Evolutionary conservation across 2,329 filamentous ascomycete genomes (phyloP), one percentile per base, ranked within the genome.

Genomic region (Ramularia endophylla): DNA sequence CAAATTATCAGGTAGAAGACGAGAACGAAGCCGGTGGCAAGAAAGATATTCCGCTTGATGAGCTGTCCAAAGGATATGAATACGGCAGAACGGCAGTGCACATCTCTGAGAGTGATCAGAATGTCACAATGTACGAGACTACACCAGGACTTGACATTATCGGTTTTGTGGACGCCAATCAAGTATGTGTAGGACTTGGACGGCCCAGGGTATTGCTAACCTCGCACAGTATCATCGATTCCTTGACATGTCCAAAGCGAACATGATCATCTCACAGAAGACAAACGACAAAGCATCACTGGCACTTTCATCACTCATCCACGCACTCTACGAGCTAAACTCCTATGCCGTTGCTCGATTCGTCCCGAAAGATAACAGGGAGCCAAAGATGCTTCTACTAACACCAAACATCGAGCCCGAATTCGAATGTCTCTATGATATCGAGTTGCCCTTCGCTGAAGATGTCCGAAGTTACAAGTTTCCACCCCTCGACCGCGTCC

Each of bases 71-170:
- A 61, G 92, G 92, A 0, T 98, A 90, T 57, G 82, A 87, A 57
- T 98, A 98, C 60, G 92, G 92, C 33, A 78, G 88, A 42, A 95
- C 90, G 0, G 87, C 86, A 2, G 90, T 98, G 1, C 82, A 85
- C 52, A 95, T 98, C 52, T 86, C 80, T 51, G 82, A 89, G 53
- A 84, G 84, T 0, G 90, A 98, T 55, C 77, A 83, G 61, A 87
- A 89, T 52, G 80, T 95, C 43, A 94, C 87, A n/a, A 88, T 85
- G 50, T 73, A 95, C 25, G 83, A 94, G 55, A 92, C 87, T 0
- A 65, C 69, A 8, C 81, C 84, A 44, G 74, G 76, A 6, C 80
- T 97, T 43, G 82, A 87, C 3, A 83, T 98, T 30, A 70, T 98
- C 38, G 92, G 92, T 0, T 98, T 98, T 55, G 77, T 97, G 20